A percentile compares a stretch with the other conserved stretches of the same genome.
Evolutionary conservation across 2,329 filamentous ascomycete genomes (phyloP).

Genomic region (Fusarium dimerum): DNA sequence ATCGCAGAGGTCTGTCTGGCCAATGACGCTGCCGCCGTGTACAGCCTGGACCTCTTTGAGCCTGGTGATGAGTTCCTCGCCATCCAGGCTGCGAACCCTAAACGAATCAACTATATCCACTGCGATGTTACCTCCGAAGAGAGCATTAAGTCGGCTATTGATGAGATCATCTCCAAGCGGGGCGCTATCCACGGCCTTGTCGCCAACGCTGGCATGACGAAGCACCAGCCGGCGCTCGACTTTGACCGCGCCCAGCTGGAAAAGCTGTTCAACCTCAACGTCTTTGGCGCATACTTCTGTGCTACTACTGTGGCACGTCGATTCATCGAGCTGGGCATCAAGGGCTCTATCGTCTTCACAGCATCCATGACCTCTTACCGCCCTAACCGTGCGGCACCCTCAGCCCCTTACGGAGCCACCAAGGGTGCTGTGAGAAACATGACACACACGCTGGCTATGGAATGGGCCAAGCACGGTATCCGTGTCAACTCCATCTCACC

Average conservation of each 20-base stretch:
- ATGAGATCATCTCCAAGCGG: slow-evolving; percentile 39
- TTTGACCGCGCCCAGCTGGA: slow-evolving; percentile 32
- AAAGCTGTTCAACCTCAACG: slow-evolving; percentile 39
- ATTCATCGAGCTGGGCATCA: slow-evolving; percentile 37
- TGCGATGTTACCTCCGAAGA: slow-evolving; percentile 47
- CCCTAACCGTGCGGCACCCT: slow-evolving; percentile 41
- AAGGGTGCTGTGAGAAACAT: slow-evolving; percentile 46
- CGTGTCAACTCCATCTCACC: slow-evolving; percentile 50
- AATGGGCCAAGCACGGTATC: slow-evolving; percentile 49
- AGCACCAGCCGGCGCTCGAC: slow-evolving; percentile 53
- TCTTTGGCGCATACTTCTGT: slow-evolving; percentile 47
- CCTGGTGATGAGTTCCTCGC: slow-evolving; percentile 25
- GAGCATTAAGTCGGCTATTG: slow-evolving; percentile 41
- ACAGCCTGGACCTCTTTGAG: slow-evolving; percentile 29
- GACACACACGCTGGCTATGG: slow-evolving; percentile 45
- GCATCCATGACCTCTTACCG: slow-evolving; percentile 50
- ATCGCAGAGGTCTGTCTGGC: slow-evolving; percentile 48
- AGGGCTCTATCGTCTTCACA: slow-evolving; percentile 46
- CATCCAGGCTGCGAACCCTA: slow-evolving; percentile 42
- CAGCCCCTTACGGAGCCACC: slow-evolving; percentile 48
- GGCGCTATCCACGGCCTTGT: slow-evolving; percentile 50
- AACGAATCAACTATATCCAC: slow-evolving; percentile 44
- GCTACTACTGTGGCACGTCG: slow-evolving; percentile 46
- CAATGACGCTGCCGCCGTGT: slow-evolving; percentile 40
- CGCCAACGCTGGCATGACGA: slow-evolving; percentile 51